Percentiles rank a stretch among this genome's conserved stretches.
These are phyloP conservation scores for Metschnikowia chrysomelidarum DNA, from an alignment of 805 yeast genomes.

Conservation along the genomic window DNA sequence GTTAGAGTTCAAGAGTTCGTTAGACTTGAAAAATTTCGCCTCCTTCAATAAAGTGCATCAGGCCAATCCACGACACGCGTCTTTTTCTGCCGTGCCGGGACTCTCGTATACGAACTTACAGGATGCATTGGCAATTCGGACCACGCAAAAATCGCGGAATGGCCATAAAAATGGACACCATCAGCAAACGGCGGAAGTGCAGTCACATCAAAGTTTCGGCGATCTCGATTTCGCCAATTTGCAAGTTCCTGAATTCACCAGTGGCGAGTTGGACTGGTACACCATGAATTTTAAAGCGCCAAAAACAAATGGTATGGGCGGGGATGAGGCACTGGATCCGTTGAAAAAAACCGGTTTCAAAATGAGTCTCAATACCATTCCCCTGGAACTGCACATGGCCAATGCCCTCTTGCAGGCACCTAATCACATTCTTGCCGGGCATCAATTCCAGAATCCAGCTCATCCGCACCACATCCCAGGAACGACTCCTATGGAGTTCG, in stretches of 20 bases:
- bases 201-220: too few relatives aligned
- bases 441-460: conserved; percentile 34
- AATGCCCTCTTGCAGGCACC: conserved; percentile 16
- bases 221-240: conserved; percentile 36
- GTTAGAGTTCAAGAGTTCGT: conserved; percentile 11
- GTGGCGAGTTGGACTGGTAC: conserved; percentile 29
- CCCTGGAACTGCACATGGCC: conserved; percentile 15
- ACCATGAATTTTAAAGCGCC: conserved; percentile 10
- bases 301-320: neutral
- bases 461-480: conserved; percentile 42
- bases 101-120: conserved; percentile 55
- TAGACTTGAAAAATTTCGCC: conserved; percentile 11
- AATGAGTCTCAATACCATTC: conserved; percentile 17
- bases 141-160: too few relatives aligned
- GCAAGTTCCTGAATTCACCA: conserved; percentile 32
- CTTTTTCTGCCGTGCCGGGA: conserved; percentile 65
- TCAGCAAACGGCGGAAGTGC: too few relatives aligned
- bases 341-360: conserved; percentile 6
- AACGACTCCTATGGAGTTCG: conserved; percentile 38
- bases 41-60: neutral
- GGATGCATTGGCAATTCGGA: conserved; percentile 39
- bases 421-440: conserved; percentile 19
- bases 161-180: too few relatives aligned
- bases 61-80: conserved; percentile 44
- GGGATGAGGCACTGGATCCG: conserved; percentile 1